Conservation (phyloP, 2,329 filamentous ascomycete species). For the Phialocephala subalpina region DNA sequence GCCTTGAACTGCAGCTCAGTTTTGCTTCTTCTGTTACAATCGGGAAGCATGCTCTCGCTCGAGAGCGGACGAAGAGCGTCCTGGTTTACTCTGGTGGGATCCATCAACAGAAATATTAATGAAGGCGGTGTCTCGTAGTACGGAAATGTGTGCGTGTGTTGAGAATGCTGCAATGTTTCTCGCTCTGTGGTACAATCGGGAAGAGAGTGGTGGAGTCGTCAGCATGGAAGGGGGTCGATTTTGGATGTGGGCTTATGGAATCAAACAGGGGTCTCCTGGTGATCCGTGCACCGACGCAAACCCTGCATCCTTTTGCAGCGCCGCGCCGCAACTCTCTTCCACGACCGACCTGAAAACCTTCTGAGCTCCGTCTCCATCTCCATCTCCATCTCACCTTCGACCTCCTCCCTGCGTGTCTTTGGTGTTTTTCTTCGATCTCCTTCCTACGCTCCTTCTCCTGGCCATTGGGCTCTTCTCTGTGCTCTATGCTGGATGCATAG, state of each 20-base stretch:
- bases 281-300: neutral
- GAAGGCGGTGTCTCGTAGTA: no score
- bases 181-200: no score
- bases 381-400: constrained; percentile 6
- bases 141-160: no score
- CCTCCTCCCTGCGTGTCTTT: constrained; percentile 16
- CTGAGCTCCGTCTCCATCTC: neutral
- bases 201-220: no score
- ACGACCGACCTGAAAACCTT: constrained; percentile 1
- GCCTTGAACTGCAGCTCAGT: no score
- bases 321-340: neutral
- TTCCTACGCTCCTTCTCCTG: constrained; percentile 32
- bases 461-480: constrained; percentile 18
- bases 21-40: no score
- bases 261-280: neutral
- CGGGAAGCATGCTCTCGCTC: no score
- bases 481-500: constrained; percentile 43
- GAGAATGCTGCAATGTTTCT: no score
- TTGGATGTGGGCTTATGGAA: neutral
- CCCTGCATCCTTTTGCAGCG: constrained; percentile 1
- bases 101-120: no score
- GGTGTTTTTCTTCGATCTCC: constrained; percentile 13
- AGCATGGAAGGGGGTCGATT: no score
- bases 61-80: no score
- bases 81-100: no score